Conservation (phyloP, 148 eudicot genomes). For the Fagopyrum esculentum region DNA sequence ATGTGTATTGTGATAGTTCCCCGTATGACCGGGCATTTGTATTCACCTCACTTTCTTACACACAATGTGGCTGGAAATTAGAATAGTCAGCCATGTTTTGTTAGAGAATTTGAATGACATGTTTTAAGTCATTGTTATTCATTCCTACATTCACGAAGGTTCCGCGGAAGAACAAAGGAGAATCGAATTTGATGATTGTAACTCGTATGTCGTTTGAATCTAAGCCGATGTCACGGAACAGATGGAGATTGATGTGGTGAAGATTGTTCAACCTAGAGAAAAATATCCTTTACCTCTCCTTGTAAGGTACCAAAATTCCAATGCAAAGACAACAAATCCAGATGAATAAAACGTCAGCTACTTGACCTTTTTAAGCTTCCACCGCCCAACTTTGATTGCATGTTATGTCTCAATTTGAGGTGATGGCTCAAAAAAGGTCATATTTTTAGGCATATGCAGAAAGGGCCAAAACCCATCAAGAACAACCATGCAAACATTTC, state of each 20-base stretch:
- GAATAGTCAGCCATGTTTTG: not conserved
- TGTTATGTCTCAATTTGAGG: not conserved
- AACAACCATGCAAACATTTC: not conserved
- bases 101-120: too few relatives aligned
- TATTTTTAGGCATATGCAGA: not conserved
- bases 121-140: too few relatives aligned
- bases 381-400: not conserved
- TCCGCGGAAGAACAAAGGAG: not conserved
- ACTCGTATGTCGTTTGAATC: not conserved
- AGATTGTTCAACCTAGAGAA: not conserved
- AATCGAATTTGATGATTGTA: not conserved
- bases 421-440: not conserved
- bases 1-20: not conserved
- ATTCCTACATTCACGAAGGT: not conserved
- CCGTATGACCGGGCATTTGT: conserved; percentile 1
- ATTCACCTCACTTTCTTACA: not conserved
- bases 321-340: not conserved
- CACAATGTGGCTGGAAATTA: not conserved
- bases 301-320: not conserved
- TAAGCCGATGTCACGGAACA: not conserved
- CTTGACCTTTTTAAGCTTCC: not conserved
- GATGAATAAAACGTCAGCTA: not conserved
- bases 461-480: not conserved
- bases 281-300: not conserved
- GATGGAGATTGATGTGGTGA: not conserved